Percentiles rank a stretch among this genome's conserved stretches.
These are phyloP conservation scores for Xylaria telfairii DNA, from an alignment of 495 filamentous ascomycete species.

Conservation along the genomic window DNA sequence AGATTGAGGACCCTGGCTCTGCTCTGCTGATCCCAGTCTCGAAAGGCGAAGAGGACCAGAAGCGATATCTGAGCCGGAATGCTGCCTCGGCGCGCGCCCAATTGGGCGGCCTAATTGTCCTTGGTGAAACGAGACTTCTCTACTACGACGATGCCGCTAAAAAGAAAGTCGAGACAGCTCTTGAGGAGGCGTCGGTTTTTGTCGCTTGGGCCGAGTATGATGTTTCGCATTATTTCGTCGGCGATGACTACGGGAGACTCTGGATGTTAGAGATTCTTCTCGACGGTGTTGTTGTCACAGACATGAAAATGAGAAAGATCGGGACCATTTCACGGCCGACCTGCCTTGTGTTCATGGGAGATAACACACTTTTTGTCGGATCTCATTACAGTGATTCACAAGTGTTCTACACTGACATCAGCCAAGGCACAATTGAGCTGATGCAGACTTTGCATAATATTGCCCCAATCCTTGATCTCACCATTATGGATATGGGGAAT, in stretches of 20 bases:
- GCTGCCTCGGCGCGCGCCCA: slow-evolving; percentile 53
- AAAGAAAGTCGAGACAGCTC: slow-evolving; percentile 59
- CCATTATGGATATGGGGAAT: slow-evolving; percentile 92
- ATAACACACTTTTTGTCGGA: slow-evolving; percentile 79
- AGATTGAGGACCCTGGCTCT: slow-evolving; percentile 74
- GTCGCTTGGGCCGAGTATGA: slow-evolving; percentile 88
- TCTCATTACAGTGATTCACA: slow-evolving; percentile 95
- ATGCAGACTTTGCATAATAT: slow-evolving; percentile 84
- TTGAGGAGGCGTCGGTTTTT: slow-evolving; percentile 80
- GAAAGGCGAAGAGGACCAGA: slow-evolving; percentile 54
- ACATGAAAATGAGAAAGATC: slow-evolving; percentile 64
- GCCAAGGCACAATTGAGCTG: slow-evolving; percentile 56
- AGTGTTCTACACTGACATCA: slow-evolving; percentile 66
- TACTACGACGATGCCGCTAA: slow-evolving; percentile 81
- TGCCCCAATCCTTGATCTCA: slow-evolving; percentile 90
- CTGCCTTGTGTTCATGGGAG: slow-evolving; percentile 78
- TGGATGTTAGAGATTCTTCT: slow-evolving; percentile 79
- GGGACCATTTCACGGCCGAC: slow-evolving; percentile 76
- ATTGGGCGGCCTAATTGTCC: slow-evolving; percentile 75
- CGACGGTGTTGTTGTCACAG: slow-evolving; percentile 60
- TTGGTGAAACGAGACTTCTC: slow-evolving; percentile 82
- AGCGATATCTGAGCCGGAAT: slow-evolving; percentile 59
- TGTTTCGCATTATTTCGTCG: slow-evolving; percentile 78
- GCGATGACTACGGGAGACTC: slow-evolving; percentile 86
- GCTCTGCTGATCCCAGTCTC: slow-evolving; percentile 85